Conservation (phyloP, 169 alveolate species). For the Perkinsus chesapeaki region DNA sequence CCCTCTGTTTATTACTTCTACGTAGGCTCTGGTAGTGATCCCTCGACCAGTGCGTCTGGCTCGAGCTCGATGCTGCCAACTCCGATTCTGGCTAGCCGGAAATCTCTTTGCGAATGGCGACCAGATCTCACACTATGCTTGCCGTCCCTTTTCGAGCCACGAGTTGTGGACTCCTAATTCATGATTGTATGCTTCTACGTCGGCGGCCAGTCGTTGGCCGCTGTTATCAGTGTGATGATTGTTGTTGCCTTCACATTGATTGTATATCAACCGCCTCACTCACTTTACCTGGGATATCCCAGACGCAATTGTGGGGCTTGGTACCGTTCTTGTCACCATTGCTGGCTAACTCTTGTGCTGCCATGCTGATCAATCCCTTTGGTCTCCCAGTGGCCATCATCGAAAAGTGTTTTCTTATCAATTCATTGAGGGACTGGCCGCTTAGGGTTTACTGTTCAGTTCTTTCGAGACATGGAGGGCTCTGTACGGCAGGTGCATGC, state of each 20-base stretch:
- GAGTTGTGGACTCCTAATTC: no score
- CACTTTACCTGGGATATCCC: background rate
- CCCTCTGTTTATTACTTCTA: no score
- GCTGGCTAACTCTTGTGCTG: background rate
- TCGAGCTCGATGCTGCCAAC: background rate
- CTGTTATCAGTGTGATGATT: no score
- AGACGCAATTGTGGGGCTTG: background rate
- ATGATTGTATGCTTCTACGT: no score
- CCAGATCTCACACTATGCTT: background rate
- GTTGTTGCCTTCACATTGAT: background rate
- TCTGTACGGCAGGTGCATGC: background rate
- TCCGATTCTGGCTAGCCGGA: background rate
- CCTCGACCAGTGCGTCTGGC: background rate
- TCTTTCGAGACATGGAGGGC: background rate
- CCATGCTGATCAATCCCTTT: background rate
- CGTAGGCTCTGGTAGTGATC: background rate
- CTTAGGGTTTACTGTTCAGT: background rate
- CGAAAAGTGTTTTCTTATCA: background rate
- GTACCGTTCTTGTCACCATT: background rate
- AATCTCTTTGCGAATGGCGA: background rate
- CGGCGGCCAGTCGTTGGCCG: no score
- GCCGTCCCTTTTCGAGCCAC: background rate
- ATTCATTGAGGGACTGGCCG: background rate
- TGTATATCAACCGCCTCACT: background rate
- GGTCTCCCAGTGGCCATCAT: background rate